These are phyloP conservation scores for Cyclospora cayetanensis DNA, from an alignment of 169 alveolate genomes.

Conservation along the genomic window DNA sequence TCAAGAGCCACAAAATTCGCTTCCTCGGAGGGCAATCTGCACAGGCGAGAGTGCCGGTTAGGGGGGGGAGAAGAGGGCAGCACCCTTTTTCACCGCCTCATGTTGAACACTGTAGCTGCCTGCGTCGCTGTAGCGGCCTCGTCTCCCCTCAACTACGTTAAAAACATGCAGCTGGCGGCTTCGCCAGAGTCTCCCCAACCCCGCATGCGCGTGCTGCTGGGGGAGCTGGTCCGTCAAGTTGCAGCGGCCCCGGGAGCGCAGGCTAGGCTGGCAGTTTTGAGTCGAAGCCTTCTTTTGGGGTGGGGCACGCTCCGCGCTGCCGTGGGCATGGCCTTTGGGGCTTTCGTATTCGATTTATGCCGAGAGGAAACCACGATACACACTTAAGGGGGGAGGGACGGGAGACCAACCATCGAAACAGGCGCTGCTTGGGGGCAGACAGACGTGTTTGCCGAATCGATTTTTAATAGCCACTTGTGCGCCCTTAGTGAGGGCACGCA, in stretches of 20 bases:
- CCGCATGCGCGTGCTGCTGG: neutral
- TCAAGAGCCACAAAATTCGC: neutral
- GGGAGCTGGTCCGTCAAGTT: neutral
- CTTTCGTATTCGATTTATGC: slow-evolving; percentile 48
- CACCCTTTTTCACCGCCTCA: neutral
- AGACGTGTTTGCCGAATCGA: too few species aligned
- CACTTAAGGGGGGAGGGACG: too few species aligned
- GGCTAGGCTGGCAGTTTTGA: neutral
- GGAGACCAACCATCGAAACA: too few species aligned
- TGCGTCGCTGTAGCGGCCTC: slow-evolving; percentile 57
- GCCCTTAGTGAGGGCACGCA: too few species aligned
- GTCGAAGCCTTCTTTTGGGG: slow-evolving; percentile 59
- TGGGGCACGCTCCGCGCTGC: slow-evolving; percentile 72
- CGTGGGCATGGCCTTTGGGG: slow-evolving; percentile 52
- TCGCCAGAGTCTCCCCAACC: neutral
- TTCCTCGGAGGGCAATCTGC: neutral
- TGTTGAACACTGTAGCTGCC: slow-evolving; percentile 51
- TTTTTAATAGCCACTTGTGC: too few species aligned
- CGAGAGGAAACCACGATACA: neutral
- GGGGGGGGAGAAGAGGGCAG: neutral
- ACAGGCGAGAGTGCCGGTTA: neutral
- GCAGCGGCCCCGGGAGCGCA: neutral
- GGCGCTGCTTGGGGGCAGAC: too few species aligned
- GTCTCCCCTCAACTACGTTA: slow-evolving; percentile 65
- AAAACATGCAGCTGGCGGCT: slow-evolving; percentile 57